A percentile compares a stretch with the other conserved stretches of the same genome.
phyloP scores from a whole-genome alignment of 495 filamentous ascomycete genomes.

The Aspergillus bertholletiae region DNA sequence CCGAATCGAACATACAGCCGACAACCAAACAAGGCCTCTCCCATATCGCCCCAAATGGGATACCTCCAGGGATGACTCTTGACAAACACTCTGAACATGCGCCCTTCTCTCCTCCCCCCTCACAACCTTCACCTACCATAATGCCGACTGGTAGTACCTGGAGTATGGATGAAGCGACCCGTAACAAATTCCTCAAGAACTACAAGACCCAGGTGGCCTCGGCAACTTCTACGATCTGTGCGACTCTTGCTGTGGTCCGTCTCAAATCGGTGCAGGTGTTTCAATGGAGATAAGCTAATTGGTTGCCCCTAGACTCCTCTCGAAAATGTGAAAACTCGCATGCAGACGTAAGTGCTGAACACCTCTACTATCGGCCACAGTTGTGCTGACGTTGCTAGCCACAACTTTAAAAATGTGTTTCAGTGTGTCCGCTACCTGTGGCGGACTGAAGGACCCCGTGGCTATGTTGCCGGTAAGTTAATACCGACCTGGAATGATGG shows the following conservation, averaged over 20 bases:
- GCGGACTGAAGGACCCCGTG: conserved; percentile 45
- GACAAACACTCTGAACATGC: conserved; percentile 45
- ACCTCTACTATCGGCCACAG: neutral
- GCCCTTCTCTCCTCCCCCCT: conserved; percentile 27
- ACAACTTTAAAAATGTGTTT: conserved; percentile 40
- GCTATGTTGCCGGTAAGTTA: conserved; percentile 43
- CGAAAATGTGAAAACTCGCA: conserved; percentile 49
- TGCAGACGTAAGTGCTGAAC: conserved; percentile 41
- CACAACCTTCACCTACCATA: conserved; percentile 25
- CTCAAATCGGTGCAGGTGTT: neutral
- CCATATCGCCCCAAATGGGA: conserved; percentile 30
- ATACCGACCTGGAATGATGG: neutral
- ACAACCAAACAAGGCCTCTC: conserved; percentile 6
- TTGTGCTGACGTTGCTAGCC: conserved; percentile 21
- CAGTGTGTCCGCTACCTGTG: conserved; percentile 43
- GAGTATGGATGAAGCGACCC: conserved; percentile 38
- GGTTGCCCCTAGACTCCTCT: conserved; percentile 35
- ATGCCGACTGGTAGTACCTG: conserved; percentile 35
- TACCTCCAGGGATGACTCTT: conserved; percentile 38
- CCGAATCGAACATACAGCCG: conserved; percentile 12
- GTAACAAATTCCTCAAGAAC: conserved; percentile 40
- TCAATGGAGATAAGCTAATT: neutral
- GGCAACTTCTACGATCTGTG: conserved; percentile 39
- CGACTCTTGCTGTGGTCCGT: conserved; percentile 45
- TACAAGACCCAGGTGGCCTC: conserved; percentile 48